Base-by-base conservation (phyloP, 2,329 filamentous ascomycete species). In the Raffaelea albimanens region DNA sequence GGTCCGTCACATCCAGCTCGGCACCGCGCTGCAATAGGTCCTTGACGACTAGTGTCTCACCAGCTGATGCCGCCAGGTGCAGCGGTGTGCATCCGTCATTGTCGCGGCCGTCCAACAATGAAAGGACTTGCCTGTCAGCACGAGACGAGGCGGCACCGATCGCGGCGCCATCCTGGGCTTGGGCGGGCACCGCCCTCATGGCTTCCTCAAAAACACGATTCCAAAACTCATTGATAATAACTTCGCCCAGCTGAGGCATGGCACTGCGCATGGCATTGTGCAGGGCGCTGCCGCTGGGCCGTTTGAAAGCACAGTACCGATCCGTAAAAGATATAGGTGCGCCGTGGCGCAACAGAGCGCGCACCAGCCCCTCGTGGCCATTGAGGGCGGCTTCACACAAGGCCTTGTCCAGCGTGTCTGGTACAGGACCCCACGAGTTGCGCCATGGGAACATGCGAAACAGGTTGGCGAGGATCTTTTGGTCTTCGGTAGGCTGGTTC, bases 261-360 rank as follows among this genome's bases (percentile, higher is more conserved):
- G 44, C 47, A 3, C 54, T 50, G 5, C 46, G 46, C 23, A 56
- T 46, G 10, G 54, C 54, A n/a, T 47, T 45, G 44, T 56, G 54
- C 5, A 56, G 39, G 19, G 52, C 44, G 19, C 50, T 51, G 34
- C 36, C 40, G 20, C 23, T 3, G 22, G 22, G 21, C 34, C 20
- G 39, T 21, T 40, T 40, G 42, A 38, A 21, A 16, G 44, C 43
- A 7, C 14, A 10, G 25, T 45, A 19, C 16, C 44, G 23, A 38
- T 43, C 40, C 11, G 46, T 43, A n/a, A 36, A 51, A 3, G 25
- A 21, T 45, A 56, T 53, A 19, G 50, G 45, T 1, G 53, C 56
- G 25, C 54, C 55, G n/a, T 49, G 47, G n/a, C 54, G 53, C 11
- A 56, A 44, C 25, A 57, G 44, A 3, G 49, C 44, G n/a, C 50